Evolutionary conservation across 2,329 filamentous ascomycete species (phyloP).

Genomic region (Apiospora saccharicola): DNA sequence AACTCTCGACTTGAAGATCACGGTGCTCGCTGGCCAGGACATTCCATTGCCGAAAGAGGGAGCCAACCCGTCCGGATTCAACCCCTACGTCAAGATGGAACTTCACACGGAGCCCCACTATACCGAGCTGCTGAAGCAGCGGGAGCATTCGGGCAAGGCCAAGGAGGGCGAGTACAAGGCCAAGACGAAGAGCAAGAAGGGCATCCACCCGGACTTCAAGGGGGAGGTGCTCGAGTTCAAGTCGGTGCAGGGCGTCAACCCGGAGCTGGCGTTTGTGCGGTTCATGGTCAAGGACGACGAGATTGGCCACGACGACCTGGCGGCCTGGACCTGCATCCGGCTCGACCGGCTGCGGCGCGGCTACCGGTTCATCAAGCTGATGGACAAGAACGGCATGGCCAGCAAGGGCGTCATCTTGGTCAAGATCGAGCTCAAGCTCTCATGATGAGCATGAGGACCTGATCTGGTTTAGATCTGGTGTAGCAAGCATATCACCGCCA

Average conservation of each 20-base stretch:
- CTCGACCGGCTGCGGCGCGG: slow-evolving; percentile 81
- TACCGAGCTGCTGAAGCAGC: slow-evolving; percentile 34
- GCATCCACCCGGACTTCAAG: slow-evolving; percentile 69
- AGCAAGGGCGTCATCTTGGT: slow-evolving; percentile 77
- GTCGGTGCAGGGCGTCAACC: slow-evolving; percentile 63
- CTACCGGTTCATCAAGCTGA: slow-evolving; percentile 78
- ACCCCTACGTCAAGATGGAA: slow-evolving; percentile 84
- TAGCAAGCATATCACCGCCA: not conserved
- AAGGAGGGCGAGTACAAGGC: slow-evolving; percentile 66
- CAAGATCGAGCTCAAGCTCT: slow-evolving; percentile 65
- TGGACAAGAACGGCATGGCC: slow-evolving; percentile 71
- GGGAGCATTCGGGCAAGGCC: slow-evolving; percentile 58
- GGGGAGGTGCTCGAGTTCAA: slow-evolving; percentile 66
- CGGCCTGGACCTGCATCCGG: slow-evolving; percentile 88
- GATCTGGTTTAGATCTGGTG: not conserved
- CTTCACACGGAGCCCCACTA: slow-evolving; percentile 73
- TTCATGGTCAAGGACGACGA: slow-evolving; percentile 92
- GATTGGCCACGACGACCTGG: slow-evolving; percentile 77
- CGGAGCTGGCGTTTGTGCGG: slow-evolving; percentile 76
- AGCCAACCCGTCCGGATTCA: slow-evolving; percentile 63
- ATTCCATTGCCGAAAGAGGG: slow-evolving; percentile 70
- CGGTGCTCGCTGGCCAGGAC: slow-evolving; percentile 78
- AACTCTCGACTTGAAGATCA: slow-evolving; percentile 74
- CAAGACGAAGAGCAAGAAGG: slow-evolving; percentile 64
- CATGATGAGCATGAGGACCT: no score